A percentile compares a stretch with the other conserved stretches of the same genome.
phyloP scores from a whole-genome alignment of 208 protist genomes.

The Zelonia costaricensis region DNA sequence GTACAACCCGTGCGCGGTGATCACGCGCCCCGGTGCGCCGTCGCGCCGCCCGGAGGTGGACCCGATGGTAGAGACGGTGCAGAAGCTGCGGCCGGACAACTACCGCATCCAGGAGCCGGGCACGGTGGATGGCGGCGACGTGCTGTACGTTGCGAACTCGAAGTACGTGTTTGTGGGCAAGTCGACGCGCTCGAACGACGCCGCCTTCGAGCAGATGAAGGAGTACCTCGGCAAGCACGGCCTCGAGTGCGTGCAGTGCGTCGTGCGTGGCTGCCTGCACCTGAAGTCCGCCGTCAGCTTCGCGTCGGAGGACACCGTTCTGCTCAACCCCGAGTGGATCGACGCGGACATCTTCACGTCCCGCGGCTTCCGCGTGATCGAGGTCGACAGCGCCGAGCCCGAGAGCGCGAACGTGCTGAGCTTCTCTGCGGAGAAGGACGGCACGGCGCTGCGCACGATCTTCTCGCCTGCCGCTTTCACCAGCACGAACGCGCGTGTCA shows the following conservation, averaged over 20 bases:
- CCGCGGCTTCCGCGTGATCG: conserved; percentile 41
- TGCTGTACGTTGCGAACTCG: conserved; percentile 40
- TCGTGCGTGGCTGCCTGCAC: conserved; percentile 42
- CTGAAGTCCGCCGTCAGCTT: conserved; percentile 46
- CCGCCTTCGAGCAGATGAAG: conserved; percentile 46
- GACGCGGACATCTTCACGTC: conserved; percentile 44
- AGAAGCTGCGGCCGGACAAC: conserved; percentile 32
- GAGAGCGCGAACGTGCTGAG: conserved; percentile 43
- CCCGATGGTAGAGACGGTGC: conserved; percentile 35
- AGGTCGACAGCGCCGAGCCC: conserved; percentile 32
- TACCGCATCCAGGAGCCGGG: conserved; percentile 43
- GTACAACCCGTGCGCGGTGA: conserved; percentile 44
- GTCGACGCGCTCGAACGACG: conserved; percentile 56
- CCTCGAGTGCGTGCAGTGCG: conserved; percentile 41
- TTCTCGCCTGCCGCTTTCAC: conserved; percentile 34
- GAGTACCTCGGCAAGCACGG: conserved; percentile 41
- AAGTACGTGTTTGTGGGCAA: conserved; percentile 56
- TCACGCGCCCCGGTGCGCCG: conserved; percentile 47
- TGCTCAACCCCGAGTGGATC: conserved; percentile 38
- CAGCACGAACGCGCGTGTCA: conserved; percentile 26
- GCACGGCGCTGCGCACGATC: conserved; percentile 27
- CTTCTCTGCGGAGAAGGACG: conserved; percentile 30
- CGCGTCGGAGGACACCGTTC: conserved; percentile 33
- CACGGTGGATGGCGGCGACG: conserved; percentile 48
- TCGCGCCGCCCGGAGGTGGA: conserved; percentile 47